Conservation (phyloP, 495 filamentous ascomycete species). For the Penicillium fimorum region DNA sequence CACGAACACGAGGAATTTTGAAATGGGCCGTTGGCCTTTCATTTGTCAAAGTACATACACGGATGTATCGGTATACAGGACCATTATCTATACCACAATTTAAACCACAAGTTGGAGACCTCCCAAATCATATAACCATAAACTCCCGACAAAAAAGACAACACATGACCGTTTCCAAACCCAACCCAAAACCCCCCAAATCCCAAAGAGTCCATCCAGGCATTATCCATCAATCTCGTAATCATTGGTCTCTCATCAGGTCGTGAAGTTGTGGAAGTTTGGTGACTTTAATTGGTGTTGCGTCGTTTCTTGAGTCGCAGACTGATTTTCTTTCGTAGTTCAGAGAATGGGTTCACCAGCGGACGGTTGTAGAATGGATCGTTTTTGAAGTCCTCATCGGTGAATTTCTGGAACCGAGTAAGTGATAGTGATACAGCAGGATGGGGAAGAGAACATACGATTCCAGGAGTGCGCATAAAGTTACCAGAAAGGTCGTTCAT, state of each 20-base stretch:
- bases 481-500: slow-evolving; percentile 61
- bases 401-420: slow-evolving; percentile 36
- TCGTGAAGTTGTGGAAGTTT: slow-evolving; percentile 12
- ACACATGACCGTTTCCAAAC: background rate
- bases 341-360: slow-evolving; percentile 32
- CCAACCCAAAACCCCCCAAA: slow-evolving; percentile 3
- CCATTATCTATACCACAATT: background rate
- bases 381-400: slow-evolving; percentile 49
- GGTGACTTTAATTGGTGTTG: slow-evolving; percentile 19
- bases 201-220: background rate
- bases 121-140: background rate
- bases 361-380: slow-evolving; percentile 47
- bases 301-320: slow-evolving; percentile 36
- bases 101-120: background rate
- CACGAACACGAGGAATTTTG: slow-evolving; percentile 2
- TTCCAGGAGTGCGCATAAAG: slow-evolving; percentile 37
- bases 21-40: background rate
- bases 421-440: slow-evolving; percentile 1
- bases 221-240: slow-evolving; percentile 6
- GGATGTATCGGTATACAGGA: background rate
- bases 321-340: slow-evolving; percentile 35
- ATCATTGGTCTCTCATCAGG: slow-evolving; percentile 3
- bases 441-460: slow-evolving; percentile 23
- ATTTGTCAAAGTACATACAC: background rate
- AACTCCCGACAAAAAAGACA: background rate